phyloP scores from a whole-genome alignment of 129 eudicot genomes.

The Scalesia atractyloides region DNA sequence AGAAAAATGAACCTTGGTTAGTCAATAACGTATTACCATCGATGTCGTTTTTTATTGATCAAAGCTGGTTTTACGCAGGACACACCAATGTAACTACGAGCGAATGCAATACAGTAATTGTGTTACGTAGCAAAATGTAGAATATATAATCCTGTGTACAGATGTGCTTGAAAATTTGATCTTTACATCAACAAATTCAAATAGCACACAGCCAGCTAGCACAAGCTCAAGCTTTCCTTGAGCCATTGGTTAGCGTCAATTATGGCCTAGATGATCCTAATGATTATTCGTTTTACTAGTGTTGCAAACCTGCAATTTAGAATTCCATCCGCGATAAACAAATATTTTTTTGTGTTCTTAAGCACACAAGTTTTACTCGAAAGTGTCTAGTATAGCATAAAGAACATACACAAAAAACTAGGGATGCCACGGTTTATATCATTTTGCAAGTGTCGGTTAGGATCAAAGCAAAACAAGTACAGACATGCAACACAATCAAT shows the following conservation, averaged over 20 bases:
- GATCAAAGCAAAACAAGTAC: too few relatives aligned
- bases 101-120: slow-evolving; percentile 33
- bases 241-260: not conserved
- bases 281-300: slow-evolving; percentile 20
- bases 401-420: too few relatives aligned
- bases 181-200: slow-evolving; percentile 33
- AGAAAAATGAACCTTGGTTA: not conserved
- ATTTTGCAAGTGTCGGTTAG: too few relatives aligned
- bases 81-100: slow-evolving; percentile 30
- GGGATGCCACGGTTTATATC: too few relatives aligned
- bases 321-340: not conserved
- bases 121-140: slow-evolving; percentile 43
- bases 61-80: slow-evolving; percentile 24
- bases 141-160: slow-evolving; percentile 43
- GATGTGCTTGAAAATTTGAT: slow-evolving; percentile 41
- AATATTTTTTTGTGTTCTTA: not conserved
- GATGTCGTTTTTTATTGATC: not conserved
- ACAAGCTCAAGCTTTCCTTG: slow-evolving; percentile 26
- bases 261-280: slow-evolving; percentile 11
- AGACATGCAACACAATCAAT: too few relatives aligned
- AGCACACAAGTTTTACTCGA: too few relatives aligned
- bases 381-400: too few relatives aligned
- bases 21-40: too few relatives aligned
- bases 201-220: slow-evolving; percentile 38
- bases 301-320: not conserved